A percentile compares a stretch with the other conserved stretches of the same genome.
phyloP scores from a whole-genome alignment of 148 eudicot species.

The Spergularia marina region DNA sequence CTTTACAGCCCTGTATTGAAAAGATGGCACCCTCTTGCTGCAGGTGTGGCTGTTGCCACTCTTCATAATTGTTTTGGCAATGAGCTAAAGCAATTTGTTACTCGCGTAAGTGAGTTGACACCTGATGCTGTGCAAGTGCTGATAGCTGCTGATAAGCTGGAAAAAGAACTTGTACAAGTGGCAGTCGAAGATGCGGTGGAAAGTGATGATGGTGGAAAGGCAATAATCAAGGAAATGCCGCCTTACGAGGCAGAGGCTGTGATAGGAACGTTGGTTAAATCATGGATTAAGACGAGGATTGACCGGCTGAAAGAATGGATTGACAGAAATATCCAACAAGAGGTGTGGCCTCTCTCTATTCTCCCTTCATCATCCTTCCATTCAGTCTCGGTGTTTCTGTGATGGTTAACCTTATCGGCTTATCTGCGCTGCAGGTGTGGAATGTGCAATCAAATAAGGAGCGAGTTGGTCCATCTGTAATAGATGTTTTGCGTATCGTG shows the following conservation, averaged over 20 bases:
- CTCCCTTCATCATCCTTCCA: not conserved
- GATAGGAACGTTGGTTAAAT: conserved; percentile 67
- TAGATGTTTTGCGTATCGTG: conserved; percentile 69
- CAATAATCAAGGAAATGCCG: conserved; percentile 79
- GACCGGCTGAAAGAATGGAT: conserved; percentile 80
- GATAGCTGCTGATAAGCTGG: conserved; percentile 83
- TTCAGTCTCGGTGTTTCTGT: not conserved
- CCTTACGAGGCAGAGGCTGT: conserved; percentile 82
- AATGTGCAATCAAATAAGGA: conserved; percentile 74
- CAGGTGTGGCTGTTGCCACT: conserved; percentile 81
- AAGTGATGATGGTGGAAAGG: conserved; percentile 95
- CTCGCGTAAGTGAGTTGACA: conserved; percentile 69
- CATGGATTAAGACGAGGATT: conserved; percentile 80
- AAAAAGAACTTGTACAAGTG: conserved; percentile 82
- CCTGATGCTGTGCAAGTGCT: conserved; percentile 87
- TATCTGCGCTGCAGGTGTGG: conserved; percentile 56
- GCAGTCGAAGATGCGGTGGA: conserved; percentile 92
- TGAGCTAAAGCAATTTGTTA: conserved; percentile 82
- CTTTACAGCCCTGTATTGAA: conserved; percentile 77
- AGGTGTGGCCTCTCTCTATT: conserved; percentile 41
- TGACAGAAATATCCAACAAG: conserved; percentile 71
- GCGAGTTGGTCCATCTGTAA: conserved; percentile 77
- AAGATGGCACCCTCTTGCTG: conserved; percentile 91
- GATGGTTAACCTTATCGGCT: conserved; percentile 8
- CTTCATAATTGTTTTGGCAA: conserved; percentile 78